Base-by-base conservation (phyloP, 805 yeast genomes). In the Debaryomyces prosopidis region DNA sequence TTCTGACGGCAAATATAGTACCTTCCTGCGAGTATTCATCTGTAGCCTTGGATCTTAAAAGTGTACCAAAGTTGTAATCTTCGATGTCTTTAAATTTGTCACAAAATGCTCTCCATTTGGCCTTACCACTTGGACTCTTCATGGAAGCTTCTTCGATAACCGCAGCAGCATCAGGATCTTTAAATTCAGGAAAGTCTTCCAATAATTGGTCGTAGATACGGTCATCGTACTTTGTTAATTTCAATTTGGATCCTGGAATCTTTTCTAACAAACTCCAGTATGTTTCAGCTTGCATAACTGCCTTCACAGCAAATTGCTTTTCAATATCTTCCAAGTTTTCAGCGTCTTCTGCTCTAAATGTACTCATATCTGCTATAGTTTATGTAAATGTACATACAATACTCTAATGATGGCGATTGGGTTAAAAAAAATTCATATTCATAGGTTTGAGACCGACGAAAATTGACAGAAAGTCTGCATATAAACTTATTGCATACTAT, bases 261-360 rank as follows among this genome's bases (percentile, higher is more conserved):
- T 81, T 81, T 46, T 79, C 78, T 44, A 94, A 69, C 47, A 94
- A 67, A 39, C 77, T 76, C 96, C 97, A 94, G 78, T 92, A 94
- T 1, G 96, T 85, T 62, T 89, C 96, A 47, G 96, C 94, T 66
- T 94, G 98, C 67, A 81, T 84, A 14, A 94, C 99, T 4, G 98
- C 99, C 69, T 87, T 89, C 48, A 94, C 99, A 35, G 99, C 98
- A 62, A 94, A 94, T 73, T 94, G 98, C 77, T 83, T 89, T 69
- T 94, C 99, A 60, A 94, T 89, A 43, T 62, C 63, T 69, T 92
- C 98, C 58, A 89, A 76, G 73, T 94, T 94, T 50, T 94, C 97
- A 38, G 99, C 97, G 47, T 76, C 79, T 60, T 94, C 96, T 15
- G 99, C 91, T 59, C 85, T 80, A 62, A 89, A 89, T 46, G 66